Percentiles rank a stretch among this genome's conserved stretches.
Evolutionary conservation across 192 early-diverging fungal species (phyloP).

Genomic region (Phycomyces blakesleeanus): DNA sequence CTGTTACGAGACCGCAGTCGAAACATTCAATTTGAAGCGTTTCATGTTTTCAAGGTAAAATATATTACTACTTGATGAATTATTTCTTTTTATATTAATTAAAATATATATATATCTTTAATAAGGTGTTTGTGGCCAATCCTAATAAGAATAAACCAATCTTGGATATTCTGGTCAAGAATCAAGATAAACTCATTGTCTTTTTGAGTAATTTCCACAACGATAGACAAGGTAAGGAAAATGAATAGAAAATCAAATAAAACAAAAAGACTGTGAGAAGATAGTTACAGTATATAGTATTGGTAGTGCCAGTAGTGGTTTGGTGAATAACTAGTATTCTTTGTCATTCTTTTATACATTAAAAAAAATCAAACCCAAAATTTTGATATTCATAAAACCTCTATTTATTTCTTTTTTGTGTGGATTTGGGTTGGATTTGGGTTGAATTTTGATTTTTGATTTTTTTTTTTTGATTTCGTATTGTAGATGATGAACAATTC

Average conservation of each 20-base stretch:
- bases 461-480: too few relatives aligned
- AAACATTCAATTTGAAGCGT: conserved; percentile 99
- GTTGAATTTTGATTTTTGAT: too few relatives aligned
- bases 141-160: conserved; percentile 94
- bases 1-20: conserved; percentile 89
- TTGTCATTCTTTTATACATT: too few relatives aligned
- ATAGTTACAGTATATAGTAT: too few relatives aligned
- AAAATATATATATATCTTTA: neutral
- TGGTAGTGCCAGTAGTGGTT: too few relatives aligned
- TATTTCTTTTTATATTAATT: too few relatives aligned
- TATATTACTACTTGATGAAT: conserved; percentile 22
- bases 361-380: too few relatives aligned
- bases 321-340: too few relatives aligned
- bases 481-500: conserved; percentile 94
- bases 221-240: conserved; percentile 77
- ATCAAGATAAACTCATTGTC: conserved; percentile 83
- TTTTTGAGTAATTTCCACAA: conserved; percentile 93
- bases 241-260: neutral
- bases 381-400: too few relatives aligned
- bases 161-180: conserved; percentile 86
- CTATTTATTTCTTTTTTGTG: too few relatives aligned
- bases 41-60: conserved; percentile 98
- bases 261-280: neutral
- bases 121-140: conserved; percentile 94
- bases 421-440: too few relatives aligned